Conservation (phyloP, 2,329 filamentous ascomycete genomes). For the Arachnomyces sp. region DNA sequence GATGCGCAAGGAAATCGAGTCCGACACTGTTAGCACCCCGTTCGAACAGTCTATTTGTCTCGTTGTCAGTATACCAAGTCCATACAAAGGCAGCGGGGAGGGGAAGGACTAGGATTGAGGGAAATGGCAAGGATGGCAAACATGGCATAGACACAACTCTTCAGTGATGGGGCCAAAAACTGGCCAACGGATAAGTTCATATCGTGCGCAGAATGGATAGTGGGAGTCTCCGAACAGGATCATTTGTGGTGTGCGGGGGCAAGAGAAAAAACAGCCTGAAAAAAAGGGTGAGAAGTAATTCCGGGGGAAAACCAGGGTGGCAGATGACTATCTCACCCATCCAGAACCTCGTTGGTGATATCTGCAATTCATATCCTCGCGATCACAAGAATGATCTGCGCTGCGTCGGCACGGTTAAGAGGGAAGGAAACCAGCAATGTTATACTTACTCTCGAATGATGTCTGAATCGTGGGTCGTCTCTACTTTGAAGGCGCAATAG, state of each 20-base stretch:
- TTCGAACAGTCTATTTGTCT: slow-evolving; percentile 68
- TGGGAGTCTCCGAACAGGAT: slow-evolving; percentile 24
- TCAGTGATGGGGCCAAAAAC: slow-evolving; percentile 29
- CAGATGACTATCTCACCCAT: slow-evolving; percentile 63
- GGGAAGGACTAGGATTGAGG: slow-evolving; percentile 24
- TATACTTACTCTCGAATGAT: slow-evolving; percentile 99
- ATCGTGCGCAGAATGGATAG: slow-evolving; percentile 26
- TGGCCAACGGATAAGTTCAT: slow-evolving; percentile 30
- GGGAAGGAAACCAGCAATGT: slow-evolving; percentile 56
- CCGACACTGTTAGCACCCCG: slow-evolving; percentile 77
- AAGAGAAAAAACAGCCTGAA: slow-evolving; percentile 41
- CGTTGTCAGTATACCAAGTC: slow-evolving; percentile 30
- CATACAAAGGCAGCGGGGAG: slow-evolving; percentile 12
- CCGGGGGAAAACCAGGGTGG: slow-evolving; percentile 32
- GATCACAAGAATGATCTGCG: slow-evolving; percentile 28
- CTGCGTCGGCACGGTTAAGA: slow-evolving; percentile 41
- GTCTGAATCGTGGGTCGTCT: slow-evolving; percentile 89
- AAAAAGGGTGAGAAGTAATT: slow-evolving; percentile 45
- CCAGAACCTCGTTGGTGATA: slow-evolving; percentile 33
- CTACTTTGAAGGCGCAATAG: slow-evolving; percentile 96
- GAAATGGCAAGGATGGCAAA: slow-evolving; percentile 35
- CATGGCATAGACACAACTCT: slow-evolving; percentile 36
- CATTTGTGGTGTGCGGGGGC: slow-evolving; percentile 26
- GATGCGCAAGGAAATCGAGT: slow-evolving; percentile 86
- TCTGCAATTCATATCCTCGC: slow-evolving; percentile 26